Evolutionary conservation across 1,284 basidiomycete genomes (phyloP).

Genomic region (Ganoderma multipileum): DNA sequence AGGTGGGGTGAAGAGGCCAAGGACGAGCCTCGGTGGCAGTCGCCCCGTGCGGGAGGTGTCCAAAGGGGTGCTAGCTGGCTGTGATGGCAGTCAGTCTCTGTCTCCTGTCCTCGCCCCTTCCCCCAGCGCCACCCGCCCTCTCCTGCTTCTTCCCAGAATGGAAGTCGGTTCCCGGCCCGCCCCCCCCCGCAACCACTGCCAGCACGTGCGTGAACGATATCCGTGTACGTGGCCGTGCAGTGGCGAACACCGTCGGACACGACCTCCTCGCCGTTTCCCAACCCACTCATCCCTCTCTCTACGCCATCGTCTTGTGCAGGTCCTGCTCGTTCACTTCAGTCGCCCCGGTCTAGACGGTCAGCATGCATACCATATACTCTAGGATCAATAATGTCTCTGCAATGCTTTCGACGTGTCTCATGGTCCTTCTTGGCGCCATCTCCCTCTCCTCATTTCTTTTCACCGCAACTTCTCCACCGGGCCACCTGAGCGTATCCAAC

Average conservation of each 20-base stretch:
- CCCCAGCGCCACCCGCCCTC: not conserved
- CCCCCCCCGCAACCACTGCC: not conserved
- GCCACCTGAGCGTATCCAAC: slow-evolving; percentile 47
- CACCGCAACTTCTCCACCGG: slow-evolving; percentile 61
- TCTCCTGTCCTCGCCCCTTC: not conserved
- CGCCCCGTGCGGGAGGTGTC: not conserved
- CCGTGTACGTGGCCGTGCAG: not conserved
- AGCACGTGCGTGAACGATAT: not conserved
- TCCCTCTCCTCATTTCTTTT: slow-evolving; percentile 76
- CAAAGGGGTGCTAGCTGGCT: not conserved
- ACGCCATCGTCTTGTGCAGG: not conserved
- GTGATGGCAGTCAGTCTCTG: no score
- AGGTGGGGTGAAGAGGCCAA: slow-evolving; percentile 13
- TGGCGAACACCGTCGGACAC: not conserved
- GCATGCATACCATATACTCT: slow-evolving; percentile 74
- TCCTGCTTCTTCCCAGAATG: not conserved
- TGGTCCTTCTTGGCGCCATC: slow-evolving; percentile 77
- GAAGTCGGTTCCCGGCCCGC: slow-evolving; percentile 1
- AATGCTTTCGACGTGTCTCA: slow-evolving; percentile 79
- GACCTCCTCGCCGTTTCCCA: not conserved
- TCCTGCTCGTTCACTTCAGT: not conserved
- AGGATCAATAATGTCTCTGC: slow-evolving; percentile 79
- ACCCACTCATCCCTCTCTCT: not conserved
- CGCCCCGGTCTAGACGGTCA: slow-evolving; percentile 9
- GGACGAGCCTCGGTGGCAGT: not conserved